Evolutionary conservation across 2,329 filamentous ascomycete genomes (phyloP).

Genomic region (Cladosporium sp.): DNA sequence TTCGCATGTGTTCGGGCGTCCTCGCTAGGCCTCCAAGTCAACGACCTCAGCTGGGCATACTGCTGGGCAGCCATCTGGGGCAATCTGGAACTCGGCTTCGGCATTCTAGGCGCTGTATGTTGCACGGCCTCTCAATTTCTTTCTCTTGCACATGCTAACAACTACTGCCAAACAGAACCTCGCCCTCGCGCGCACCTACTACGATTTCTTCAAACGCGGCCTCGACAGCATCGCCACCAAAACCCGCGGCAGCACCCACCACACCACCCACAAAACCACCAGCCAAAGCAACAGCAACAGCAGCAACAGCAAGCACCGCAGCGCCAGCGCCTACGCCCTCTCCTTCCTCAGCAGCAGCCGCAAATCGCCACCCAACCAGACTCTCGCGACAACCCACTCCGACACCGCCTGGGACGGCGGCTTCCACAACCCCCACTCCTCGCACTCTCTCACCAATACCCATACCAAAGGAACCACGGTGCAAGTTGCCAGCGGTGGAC

Average conservation of each 20-base stretch:
- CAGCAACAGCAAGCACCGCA: background rate
- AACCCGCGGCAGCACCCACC: background rate
- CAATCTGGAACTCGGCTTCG: constrained; percentile 25
- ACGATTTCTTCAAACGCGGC: constrained; percentile 7
- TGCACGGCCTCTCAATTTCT: too few species aligned
- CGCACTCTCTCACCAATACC: background rate
- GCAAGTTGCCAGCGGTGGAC: background rate
- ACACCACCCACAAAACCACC: background rate
- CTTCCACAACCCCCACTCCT: background rate
- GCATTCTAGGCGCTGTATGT: constrained; percentile 24
- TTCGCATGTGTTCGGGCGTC: constrained; percentile 25
- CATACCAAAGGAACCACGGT: background rate
- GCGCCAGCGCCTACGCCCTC: background rate
- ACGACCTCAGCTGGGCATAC: constrained; percentile 24
- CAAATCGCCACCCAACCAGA: background rate
- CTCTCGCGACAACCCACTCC: background rate
- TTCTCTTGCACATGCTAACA: background rate
- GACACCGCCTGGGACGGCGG: constrained; percentile 2
- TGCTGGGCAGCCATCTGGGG: constrained; percentile 27
- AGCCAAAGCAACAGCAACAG: background rate
- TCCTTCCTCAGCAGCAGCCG: background rate
- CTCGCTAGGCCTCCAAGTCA: constrained; percentile 21
- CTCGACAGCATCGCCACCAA: constrained; percentile 6
- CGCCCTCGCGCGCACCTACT: constrained; percentile 14
- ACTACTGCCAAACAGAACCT: constrained; percentile 15